Evolutionary conservation across 148 eudicot genomes (phyloP).

Genomic region (Dysphania ambrosioides): DNA sequence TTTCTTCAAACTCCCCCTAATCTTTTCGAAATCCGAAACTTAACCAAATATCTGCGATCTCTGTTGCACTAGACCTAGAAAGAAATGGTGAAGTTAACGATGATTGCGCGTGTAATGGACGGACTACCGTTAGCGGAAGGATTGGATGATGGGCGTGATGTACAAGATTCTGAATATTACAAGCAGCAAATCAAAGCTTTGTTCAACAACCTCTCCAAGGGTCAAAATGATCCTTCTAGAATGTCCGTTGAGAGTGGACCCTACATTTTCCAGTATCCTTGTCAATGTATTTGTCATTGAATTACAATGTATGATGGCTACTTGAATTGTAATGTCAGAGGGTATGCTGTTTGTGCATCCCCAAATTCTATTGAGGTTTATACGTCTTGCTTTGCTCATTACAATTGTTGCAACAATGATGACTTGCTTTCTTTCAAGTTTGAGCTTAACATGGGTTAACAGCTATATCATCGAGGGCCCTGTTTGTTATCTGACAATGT

Average conservation of each 20-base stretch:
- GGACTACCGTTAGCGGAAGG: constrained; percentile 97
- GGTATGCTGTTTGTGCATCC: no score
- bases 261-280: constrained; percentile 94
- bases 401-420: no score
- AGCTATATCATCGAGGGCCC: constrained; percentile 94
- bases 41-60: background rate
- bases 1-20: background rate
- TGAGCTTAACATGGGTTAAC: constrained; percentile 46
- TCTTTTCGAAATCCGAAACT: background rate
- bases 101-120: constrained; percentile 96
- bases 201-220: constrained; percentile 90
- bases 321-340: no score
- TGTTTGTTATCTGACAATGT: constrained; percentile 93
- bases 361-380: no score
- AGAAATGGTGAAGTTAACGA: constrained; percentile 92
- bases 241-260: constrained; percentile 97
- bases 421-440: background rate
- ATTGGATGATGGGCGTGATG: constrained; percentile 88
- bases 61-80: background rate
- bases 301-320: no score
- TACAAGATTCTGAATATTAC: constrained; percentile 78
- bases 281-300: no score
- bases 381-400: no score
- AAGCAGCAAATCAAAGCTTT: constrained; percentile 90
- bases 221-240: constrained; percentile 83